Percentiles rank a stretch among this genome's conserved stretches.
phyloP scores from a whole-genome alignment of 192 early-diverging fungal species.

The Oehlia diaphana region DNA sequence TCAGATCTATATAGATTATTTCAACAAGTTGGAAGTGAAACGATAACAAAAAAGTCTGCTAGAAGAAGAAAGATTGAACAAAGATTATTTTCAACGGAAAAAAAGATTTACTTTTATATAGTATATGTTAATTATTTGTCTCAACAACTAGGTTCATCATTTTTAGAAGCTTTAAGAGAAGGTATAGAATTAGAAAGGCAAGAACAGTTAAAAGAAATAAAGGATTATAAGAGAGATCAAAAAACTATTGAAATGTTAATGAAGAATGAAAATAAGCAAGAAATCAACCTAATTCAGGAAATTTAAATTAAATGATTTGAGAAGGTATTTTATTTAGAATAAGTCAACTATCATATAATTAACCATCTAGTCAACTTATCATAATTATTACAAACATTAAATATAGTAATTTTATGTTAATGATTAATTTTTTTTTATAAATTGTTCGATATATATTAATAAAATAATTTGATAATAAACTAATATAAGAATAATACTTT shows the following conservation, averaged over 20 bases:
- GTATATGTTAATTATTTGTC: constrained; percentile 9
- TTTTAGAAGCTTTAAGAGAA: background rate
- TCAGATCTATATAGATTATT: constrained; percentile 22
- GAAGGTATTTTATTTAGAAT: too few relatives aligned
- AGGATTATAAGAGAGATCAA: constrained; percentile 6
- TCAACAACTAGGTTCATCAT: background rate
- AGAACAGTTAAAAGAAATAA: background rate
- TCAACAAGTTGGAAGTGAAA: background rate
- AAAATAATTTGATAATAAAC: background rate
- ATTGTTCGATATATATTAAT: too few relatives aligned
- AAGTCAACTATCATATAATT: background rate
- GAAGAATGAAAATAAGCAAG: background rate
- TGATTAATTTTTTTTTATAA: too few relatives aligned
- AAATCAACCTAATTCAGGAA: background rate
- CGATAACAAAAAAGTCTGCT: background rate
- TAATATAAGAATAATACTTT: background rate
- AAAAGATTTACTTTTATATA: constrained; percentile 30
- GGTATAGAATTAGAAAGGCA: background rate
- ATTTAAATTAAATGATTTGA: background rate
- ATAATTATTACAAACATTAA: too few relatives aligned
- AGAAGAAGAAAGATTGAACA: background rate
- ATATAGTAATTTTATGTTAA: too few relatives aligned
- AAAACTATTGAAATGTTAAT: background rate
- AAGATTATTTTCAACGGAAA: constrained; percentile 20
- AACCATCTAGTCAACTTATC: too few relatives aligned